phyloP scores from a whole-genome alignment of 192 early-diverging fungal genomes.

The Kickxella alabastrina region DNA sequence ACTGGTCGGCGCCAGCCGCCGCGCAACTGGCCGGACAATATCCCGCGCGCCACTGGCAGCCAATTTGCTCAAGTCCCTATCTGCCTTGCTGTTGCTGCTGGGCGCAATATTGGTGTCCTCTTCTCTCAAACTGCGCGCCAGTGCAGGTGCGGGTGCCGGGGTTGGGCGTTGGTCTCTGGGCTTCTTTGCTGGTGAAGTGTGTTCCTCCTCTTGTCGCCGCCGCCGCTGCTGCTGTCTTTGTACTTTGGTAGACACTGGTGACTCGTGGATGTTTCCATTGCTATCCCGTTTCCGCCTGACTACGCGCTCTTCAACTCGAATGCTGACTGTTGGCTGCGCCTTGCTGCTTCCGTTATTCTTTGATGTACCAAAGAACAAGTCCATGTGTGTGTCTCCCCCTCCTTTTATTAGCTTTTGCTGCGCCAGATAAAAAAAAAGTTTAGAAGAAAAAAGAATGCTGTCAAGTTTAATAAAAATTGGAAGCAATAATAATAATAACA shows the following conservation, averaged over 20 bases:
- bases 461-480: too few species aligned
- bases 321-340: slow-evolving; percentile 22
- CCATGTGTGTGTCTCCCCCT: too few species aligned
- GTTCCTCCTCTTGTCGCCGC: too few species aligned
- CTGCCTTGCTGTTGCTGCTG: slow-evolving; percentile 5
- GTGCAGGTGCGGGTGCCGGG: not conserved
- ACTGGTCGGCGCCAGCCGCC: slow-evolving; percentile 6
- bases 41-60: not conserved
- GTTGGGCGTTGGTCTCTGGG: not conserved
- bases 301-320: slow-evolving; percentile 41
- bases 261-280: too few species aligned
- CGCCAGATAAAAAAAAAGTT: too few species aligned
- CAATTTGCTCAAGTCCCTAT: not conserved
- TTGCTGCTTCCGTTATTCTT: slow-evolving; percentile 6
- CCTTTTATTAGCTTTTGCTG: too few species aligned
- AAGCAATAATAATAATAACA: too few species aligned
- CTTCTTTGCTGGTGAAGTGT: not conserved
- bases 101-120: not conserved
- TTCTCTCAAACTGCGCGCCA: not conserved
- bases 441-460: too few species aligned
- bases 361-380: slow-evolving; percentile 44
- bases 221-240: not conserved
- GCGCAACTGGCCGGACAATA: slow-evolving; percentile 3
- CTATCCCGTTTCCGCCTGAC: slow-evolving; percentile 6
- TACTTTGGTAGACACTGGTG: not conserved